Percentiles rank a stretch among this genome's conserved stretches.
Conservation (phyloP, 352 stramenopile genomes). For the Pythium oligandrum region DNA sequence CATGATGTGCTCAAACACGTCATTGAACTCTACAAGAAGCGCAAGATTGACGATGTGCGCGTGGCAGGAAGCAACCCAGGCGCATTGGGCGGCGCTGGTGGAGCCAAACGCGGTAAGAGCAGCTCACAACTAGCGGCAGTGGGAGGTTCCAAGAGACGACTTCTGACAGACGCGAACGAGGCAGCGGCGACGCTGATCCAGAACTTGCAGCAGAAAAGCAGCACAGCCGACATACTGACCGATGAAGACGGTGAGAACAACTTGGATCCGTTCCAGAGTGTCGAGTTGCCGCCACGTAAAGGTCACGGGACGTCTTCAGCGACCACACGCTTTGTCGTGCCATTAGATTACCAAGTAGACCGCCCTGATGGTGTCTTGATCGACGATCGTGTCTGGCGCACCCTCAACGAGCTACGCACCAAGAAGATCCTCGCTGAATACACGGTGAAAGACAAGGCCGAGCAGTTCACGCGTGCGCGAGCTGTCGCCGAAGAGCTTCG, state of each 20-base stretch:
- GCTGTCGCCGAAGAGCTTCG: conserved; percentile 53
- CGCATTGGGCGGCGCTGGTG: conserved; percentile 3
- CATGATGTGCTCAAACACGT: conserved; percentile 73
- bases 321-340: conserved; percentile 33
- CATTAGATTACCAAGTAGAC: conserved; percentile 68
- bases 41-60: conserved; percentile 46
- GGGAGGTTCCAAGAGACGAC: conserved; percentile 29
- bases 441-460: conserved; percentile 39
- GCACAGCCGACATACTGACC: background rate
- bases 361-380: conserved; percentile 57
- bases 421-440: conserved; percentile 69
- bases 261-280: conserved; percentile 68
- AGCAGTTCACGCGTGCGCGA: conserved; percentile 43
- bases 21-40: conserved; percentile 71
- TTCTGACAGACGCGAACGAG: conserved; percentile 33
- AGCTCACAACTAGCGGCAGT: conserved; percentile 13
- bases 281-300: conserved; percentile 19
- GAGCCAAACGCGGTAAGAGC: conserved; percentile 16
- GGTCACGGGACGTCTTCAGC: conserved; percentile 3
- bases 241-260: conserved; percentile 26
- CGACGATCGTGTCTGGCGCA: conserved; percentile 64
- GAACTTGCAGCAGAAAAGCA: conserved; percentile 24
- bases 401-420: conserved; percentile 50
- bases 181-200: conserved; percentile 21
- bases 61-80: conserved; percentile 4